These are phyloP conservation scores for Debaryomyces tyrocola DNA, from an alignment of 805 yeast species.

Conservation along the genomic window DNA sequence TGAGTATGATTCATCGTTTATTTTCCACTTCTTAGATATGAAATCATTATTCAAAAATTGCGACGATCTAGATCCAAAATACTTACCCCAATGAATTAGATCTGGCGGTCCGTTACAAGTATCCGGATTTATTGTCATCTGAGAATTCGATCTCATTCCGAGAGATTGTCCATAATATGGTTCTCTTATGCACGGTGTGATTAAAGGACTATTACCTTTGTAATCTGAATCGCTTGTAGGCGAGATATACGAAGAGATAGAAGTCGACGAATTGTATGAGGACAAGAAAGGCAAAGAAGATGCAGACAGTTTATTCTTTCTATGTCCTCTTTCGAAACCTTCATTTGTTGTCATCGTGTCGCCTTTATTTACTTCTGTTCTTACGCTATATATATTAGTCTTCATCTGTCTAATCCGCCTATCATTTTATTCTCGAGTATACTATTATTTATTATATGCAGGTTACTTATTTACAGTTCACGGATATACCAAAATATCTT, in stretches of 20 bases:
- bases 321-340: neutral
- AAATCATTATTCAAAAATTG: conserved; percentile 29
- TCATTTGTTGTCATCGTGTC: neutral
- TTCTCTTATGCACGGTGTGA: conserved; percentile 26
- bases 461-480: neutral
- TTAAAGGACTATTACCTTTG: neutral
- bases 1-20: conserved; percentile 2
- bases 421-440: neutral
- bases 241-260: neutral
- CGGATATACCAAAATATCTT: too few relatives aligned
- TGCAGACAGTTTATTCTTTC: neutral
- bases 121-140: conserved; percentile 13
- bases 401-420: too few relatives aligned
- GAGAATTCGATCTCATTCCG: conserved; percentile 24
- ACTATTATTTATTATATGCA: neutral
- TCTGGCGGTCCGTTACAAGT: conserved; percentile 36
- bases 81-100: conserved; percentile 38
- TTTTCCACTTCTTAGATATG: conserved; percentile 6
- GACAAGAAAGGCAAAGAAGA: conserved; percentile 2
- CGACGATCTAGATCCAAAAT: conserved; percentile 29
- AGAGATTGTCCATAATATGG: conserved; percentile 27
- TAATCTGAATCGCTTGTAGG: neutral
- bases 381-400: too few relatives aligned
- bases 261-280: neutral
- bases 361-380: too few relatives aligned